These are phyloP conservation scores for Ophiostoma angusticollis DNA, from an alignment of 2,329 filamentous ascomycete species.

Conservation along the genomic window DNA sequence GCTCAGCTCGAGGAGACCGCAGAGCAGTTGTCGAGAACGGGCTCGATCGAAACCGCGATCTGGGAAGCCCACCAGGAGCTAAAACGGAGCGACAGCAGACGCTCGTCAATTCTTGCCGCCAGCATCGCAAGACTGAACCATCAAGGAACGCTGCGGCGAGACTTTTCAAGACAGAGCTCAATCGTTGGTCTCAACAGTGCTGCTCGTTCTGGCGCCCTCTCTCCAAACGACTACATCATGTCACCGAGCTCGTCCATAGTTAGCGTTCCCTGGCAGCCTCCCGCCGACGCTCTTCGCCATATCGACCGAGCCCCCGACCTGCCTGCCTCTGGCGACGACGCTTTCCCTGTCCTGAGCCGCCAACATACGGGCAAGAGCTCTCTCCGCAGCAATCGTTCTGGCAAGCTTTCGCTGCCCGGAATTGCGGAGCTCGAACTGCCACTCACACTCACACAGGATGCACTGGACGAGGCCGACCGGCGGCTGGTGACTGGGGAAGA, in stretches of 20 bases:
- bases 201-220: slow-evolving; percentile 57
- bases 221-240: slow-evolving; percentile 53
- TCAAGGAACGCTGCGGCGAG: slow-evolving; percentile 13
- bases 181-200: slow-evolving; percentile 57
- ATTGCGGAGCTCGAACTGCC: slow-evolving; percentile 44
- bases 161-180: slow-evolving; percentile 32
- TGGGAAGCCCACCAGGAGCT: slow-evolving; percentile 58
- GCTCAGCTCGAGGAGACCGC: slow-evolving; percentile 63
- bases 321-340: slow-evolving; percentile 23
- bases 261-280: slow-evolving; percentile 36
- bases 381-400: slow-evolving; percentile 35
- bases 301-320: slow-evolving; percentile 2
- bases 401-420: slow-evolving; percentile 39
- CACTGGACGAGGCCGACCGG: slow-evolving; percentile 41
- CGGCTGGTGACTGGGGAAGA: slow-evolving; percentile 20
- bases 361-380: slow-evolving; percentile 44
- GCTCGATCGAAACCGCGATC: slow-evolving; percentile 67
- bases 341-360: slow-evolving; percentile 29
- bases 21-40: slow-evolving; percentile 59
- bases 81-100: slow-evolving; percentile 55
- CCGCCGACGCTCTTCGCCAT: background rate
- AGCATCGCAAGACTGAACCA: slow-evolving; percentile 23
- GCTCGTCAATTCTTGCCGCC: slow-evolving; percentile 47
- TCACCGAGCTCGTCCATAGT: slow-evolving; percentile 51
- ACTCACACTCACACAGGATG: slow-evolving; percentile 35